Evolutionary conservation across 2,329 filamentous ascomycete genomes (phyloP).

Genomic region (Cladorrhinum sp.): DNA sequence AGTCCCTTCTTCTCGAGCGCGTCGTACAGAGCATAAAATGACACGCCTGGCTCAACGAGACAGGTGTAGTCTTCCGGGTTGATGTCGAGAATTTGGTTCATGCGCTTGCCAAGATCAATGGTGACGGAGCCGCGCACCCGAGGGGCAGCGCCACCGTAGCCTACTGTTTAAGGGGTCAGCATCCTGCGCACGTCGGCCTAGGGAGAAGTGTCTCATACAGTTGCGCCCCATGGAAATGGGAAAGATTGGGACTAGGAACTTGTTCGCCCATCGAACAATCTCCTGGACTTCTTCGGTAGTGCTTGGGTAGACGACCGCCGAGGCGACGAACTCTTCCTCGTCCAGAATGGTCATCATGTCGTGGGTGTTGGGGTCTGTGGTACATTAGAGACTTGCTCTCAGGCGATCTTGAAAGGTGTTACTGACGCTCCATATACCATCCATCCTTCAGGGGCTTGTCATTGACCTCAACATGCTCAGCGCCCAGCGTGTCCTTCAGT

Average conservation of each 20-base stretch:
- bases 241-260: slow-evolving; percentile 45
- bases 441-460: slow-evolving; percentile 41
- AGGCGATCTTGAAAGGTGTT: slow-evolving; percentile 5
- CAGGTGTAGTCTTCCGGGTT: slow-evolving; percentile 48
- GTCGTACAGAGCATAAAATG: slow-evolving; percentile 50
- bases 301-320: slow-evolving; percentile 43
- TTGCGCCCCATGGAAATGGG: slow-evolving; percentile 49
- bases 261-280: slow-evolving; percentile 44
- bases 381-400: not conserved
- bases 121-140: slow-evolving; percentile 49
- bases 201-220: slow-evolving; percentile 26
- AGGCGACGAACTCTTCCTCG: slow-evolving; percentile 45
- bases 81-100: slow-evolving; percentile 53
- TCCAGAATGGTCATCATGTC: slow-evolving; percentile 42
- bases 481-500: slow-evolving; percentile 34
- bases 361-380: slow-evolving; percentile 38
- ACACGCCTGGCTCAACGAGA: slow-evolving; percentile 55
- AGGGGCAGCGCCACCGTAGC: slow-evolving; percentile 53
- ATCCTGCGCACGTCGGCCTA: not conserved
- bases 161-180: slow-evolving; percentile 32
- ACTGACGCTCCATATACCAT: slow-evolving; percentile 31
- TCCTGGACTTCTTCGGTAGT: slow-evolving; percentile 45
- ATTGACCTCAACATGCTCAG: slow-evolving; percentile 39
- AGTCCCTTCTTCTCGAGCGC: slow-evolving; percentile 41
- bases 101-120: slow-evolving; percentile 49